Evolutionary conservation across 1,284 basidiomycete species (phyloP), one percentile per base, ranked within the genome.

Genomic region (Golubevia sp.): DNA sequence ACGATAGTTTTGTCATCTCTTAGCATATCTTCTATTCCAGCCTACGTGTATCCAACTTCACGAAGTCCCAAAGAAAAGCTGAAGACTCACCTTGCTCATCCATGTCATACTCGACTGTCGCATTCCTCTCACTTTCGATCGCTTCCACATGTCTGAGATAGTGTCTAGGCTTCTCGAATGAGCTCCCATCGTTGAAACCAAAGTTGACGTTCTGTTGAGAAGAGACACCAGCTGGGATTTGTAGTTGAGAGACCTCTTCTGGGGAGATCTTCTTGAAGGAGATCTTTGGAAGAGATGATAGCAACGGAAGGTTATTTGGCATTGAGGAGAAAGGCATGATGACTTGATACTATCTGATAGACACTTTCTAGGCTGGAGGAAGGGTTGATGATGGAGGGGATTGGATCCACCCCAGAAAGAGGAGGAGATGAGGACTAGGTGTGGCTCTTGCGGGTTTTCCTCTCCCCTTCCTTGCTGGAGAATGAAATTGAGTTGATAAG

Each of bases 81-180:
- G 5, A 5, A 3, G 11, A 56, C 49, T 21, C 26, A 66, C 68
- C 70, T 53, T 83, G 80, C 65, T 82, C 80, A 56, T 83, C 80
- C 80, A 83, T 83, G 59, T 83, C 80, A 62, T 83, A 83, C 58
- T 83, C 80, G 58, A 82, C 79, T 63, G 74, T 73, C 58, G 66
- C 67, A 58, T 79, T 81, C 62, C 77, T 72, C 38, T 83, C 80
- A 56, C 62, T 65, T 61, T 83, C 80, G 38, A 74, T 73, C 20
- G 79, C 77, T 63, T 83, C 80, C 54, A 80, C 60, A 57, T 77
- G 70, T 51, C 74, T 79, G 55, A 79, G 63, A 54, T 79, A 74
- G 49, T 75, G 72, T 44, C 73, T 64, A 3, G 79, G 80, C 61
- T 73, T 67, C 20, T 58, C 67, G 53, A 63, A 73, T 1, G 64